These are phyloP conservation scores for Diaporthe aspalathi DNA, from an alignment of 2,329 filamentous ascomycete genomes.

Conservation along the genomic window DNA sequence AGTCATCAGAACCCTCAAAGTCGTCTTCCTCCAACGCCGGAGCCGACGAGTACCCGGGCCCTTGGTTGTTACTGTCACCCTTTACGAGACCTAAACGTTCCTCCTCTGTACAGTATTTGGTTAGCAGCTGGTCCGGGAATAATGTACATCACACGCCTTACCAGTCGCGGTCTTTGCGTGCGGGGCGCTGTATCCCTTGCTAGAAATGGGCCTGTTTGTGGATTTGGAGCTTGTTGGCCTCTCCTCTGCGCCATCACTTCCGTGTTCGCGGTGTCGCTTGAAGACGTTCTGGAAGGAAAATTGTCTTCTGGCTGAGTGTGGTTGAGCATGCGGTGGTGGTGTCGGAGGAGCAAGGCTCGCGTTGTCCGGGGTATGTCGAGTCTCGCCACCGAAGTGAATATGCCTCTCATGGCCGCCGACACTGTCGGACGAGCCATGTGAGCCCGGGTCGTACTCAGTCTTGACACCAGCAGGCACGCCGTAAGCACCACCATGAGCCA, in stretches of 20 bases:
- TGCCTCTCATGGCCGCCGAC: conserved; percentile 55
- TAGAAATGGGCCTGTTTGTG: conserved; percentile 50
- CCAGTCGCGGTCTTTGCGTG: conserved; percentile 66
- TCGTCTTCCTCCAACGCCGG: conserved; percentile 52
- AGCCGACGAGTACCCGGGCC: conserved; percentile 45
- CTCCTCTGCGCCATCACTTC: conserved; percentile 40
- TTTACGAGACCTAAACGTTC: conserved; percentile 86
- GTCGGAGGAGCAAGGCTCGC: conserved; percentile 65
- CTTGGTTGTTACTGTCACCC: conserved; percentile 73
- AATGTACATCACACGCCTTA: neutral
- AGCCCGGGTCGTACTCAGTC: conserved; percentile 56
- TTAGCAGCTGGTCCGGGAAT: neutral
- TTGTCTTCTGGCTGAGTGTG: conserved; percentile 74
- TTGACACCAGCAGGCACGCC: conserved; percentile 56
- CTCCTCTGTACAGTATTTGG: conserved; percentile 67
- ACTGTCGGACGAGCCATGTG: conserved; percentile 57
- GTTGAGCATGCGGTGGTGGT: conserved; percentile 61
- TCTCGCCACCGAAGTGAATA: conserved; percentile 59
- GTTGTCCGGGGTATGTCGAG: conserved; percentile 52
- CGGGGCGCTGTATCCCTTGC: conserved; percentile 55
- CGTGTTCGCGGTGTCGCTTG: conserved; percentile 59
- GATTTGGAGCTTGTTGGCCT: conserved; percentile 46
- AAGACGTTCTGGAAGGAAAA: conserved; percentile 96
- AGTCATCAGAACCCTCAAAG: conserved; percentile 43
- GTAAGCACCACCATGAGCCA: conserved; percentile 60